Percentiles rank a stretch among this genome's conserved stretches.
These are phyloP conservation scores for Colletotrichum liriopes DNA, from an alignment of 2,329 filamentous ascomycete genomes.

Conservation along the genomic window DNA sequence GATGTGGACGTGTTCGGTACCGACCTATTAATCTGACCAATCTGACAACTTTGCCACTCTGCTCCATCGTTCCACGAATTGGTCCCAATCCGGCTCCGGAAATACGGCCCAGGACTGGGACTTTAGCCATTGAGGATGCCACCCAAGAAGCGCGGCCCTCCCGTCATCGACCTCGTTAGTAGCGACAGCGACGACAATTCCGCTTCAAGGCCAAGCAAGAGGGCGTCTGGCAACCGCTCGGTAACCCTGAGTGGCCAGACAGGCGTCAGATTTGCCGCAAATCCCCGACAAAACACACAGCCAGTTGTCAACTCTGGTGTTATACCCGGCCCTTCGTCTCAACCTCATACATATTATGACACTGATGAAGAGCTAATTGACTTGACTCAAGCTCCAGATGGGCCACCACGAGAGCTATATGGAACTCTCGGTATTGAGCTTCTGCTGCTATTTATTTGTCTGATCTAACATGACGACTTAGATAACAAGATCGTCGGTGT, in stretches of 20 bases:
- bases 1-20: slow-evolving; percentile 32
- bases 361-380: slow-evolving; percentile 59
- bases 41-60: slow-evolving; percentile 22
- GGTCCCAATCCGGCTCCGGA: slow-evolving; percentile 14
- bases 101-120: neutral
- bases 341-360: slow-evolving; percentile 37
- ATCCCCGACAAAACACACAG: slow-evolving; percentile 26
- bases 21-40: slow-evolving; percentile 21
- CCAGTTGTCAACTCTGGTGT: slow-evolving; percentile 8
- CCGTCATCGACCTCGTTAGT: slow-evolving; percentile 60
- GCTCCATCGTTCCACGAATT: slow-evolving; percentile 11
- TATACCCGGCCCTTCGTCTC: slow-evolving; percentile 38
- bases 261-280: slow-evolving; percentile 43
- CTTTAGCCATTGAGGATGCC: slow-evolving; percentile 26
- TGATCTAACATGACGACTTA: slow-evolving; percentile 43
- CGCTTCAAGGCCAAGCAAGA: slow-evolving; percentile 27
- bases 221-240: slow-evolving; percentile 4
- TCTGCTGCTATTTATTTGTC: neutral
- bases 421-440: slow-evolving; percentile 58
- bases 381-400: slow-evolving; percentile 61
- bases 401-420: slow-evolving; percentile 61
- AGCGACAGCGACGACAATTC: slow-evolving; percentile 48
- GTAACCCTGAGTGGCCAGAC: slow-evolving; percentile 6
- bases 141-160: slow-evolving; percentile 54
- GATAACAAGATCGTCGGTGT: slow-evolving; percentile 67